Percentiles rank a stretch among this genome's conserved stretches.
These are phyloP conservation scores for Ashbya aceris DNA, from an alignment of 1,139 yeast genomes.

Conservation along the genomic window DNA sequence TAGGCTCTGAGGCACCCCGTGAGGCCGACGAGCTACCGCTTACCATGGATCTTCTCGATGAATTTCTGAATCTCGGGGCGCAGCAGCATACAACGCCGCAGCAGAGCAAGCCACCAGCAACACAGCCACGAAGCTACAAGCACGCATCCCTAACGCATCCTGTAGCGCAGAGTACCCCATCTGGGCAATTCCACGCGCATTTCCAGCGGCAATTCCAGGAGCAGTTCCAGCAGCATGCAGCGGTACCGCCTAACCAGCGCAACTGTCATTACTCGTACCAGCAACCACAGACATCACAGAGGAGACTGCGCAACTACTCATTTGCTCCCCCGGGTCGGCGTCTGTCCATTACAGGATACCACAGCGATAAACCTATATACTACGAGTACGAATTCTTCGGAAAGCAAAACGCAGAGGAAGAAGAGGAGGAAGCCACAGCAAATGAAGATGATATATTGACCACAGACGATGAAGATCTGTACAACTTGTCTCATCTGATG, in stretches of 20 bases:
- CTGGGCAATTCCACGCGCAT: not conserved
- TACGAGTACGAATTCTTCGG: slow-evolving; percentile 21
- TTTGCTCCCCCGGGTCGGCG: slow-evolving; percentile 8
- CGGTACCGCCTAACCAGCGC: not conserved
- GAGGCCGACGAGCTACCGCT: slow-evolving; percentile 8
- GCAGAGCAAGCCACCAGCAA: slow-evolving; percentile 5
- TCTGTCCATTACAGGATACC: slow-evolving; percentile 21
- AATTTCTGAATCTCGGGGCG: slow-evolving; percentile 13
- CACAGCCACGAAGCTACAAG: not conserved
- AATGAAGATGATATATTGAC: slow-evolving; percentile 6
- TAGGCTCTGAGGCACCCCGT: slow-evolving; percentile 2
- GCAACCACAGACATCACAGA: not conserved
- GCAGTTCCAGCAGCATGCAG: slow-evolving; percentile 1
- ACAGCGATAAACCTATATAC: slow-evolving; percentile 19
- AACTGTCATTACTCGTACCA: not conserved
- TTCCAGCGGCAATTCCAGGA: not conserved
- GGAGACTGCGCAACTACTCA: not conserved
- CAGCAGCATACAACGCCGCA: slow-evolving; percentile 6
- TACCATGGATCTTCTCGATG: slow-evolving; percentile 12
- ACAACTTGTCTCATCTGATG: slow-evolving; percentile 3
- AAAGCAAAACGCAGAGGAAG: slow-evolving; percentile 4
- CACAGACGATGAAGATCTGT: slow-evolving; percentile 7
- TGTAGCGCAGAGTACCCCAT: not conserved
- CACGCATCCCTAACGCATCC: not conserved
- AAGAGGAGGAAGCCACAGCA: slow-evolving; percentile 1